These are phyloP conservation scores for Aureobasidium sp. DNA, from an alignment of 2,329 filamentous ascomycete species.

Conservation along the genomic window DNA sequence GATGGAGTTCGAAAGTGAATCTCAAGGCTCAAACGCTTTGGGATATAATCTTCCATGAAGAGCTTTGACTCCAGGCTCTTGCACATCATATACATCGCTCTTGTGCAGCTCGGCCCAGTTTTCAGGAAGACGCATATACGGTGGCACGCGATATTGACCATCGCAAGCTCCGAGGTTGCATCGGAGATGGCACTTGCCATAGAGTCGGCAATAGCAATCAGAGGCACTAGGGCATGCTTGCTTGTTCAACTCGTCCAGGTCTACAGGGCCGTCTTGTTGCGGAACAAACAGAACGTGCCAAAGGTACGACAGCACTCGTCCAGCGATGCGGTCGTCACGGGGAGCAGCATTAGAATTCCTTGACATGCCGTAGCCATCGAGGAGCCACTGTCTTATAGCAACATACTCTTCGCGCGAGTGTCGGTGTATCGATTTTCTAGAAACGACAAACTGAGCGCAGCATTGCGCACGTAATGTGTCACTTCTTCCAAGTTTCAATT, in stretches of 20 bases:
- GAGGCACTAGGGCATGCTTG: conserved; percentile 47
- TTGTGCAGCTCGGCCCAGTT: conserved; percentile 2
- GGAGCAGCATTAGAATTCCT: conserved; percentile 38
- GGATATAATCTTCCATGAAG: background rate
- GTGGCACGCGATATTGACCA: conserved; percentile 32
- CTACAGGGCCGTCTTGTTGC: conserved; percentile 19
- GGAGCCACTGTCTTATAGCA: conserved; percentile 50
- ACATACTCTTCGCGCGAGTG: conserved; percentile 47
- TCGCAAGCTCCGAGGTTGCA: conserved; percentile 27
- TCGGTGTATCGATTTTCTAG: conserved; percentile 41
- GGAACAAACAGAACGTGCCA: conserved; percentile 49
- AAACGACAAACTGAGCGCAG: conserved; percentile 53
- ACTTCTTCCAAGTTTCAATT: conserved; percentile 39
- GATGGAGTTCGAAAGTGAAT: background rate
- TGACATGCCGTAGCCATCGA: conserved; percentile 29
- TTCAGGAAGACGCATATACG: conserved; percentile 28
- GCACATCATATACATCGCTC: background rate
- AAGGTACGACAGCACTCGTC: conserved; percentile 55
- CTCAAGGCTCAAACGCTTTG: background rate
- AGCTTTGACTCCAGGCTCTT: background rate
- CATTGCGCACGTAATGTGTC: conserved; percentile 10
- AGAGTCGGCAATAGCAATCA: conserved; percentile 60
- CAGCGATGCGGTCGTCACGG: conserved; percentile 42
- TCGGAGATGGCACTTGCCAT: conserved; percentile 49
- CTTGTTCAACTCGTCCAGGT: conserved; percentile 31